Conservation (phyloP, 306 rosid genomes). For the Cyamopsis tetragonoloba region DNA sequence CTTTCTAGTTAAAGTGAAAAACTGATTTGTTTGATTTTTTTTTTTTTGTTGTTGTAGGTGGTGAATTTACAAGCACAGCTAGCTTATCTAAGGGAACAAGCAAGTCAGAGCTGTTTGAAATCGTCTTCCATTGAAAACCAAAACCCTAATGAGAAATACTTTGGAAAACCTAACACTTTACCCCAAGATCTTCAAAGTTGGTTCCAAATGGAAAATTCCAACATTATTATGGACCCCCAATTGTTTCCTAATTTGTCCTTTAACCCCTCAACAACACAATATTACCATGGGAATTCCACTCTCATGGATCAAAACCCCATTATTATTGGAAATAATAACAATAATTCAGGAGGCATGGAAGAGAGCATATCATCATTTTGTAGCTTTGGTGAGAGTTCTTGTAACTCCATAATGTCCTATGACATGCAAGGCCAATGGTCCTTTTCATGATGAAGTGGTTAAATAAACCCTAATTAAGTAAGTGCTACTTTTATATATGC, state of each 20-base stretch:
- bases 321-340: constrained; percentile 45
- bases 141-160: constrained; percentile 62
- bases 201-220: constrained; percentile 49
- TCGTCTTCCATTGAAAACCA: constrained; percentile 45
- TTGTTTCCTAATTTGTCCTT: constrained; percentile 34
- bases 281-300: constrained; percentile 35
- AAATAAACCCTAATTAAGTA: constrained; percentile 66
- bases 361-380: constrained; percentile 63
- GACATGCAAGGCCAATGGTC: constrained; percentile 59
- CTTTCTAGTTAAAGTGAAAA: neutral
- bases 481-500: constrained; percentile 53
- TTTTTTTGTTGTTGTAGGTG: constrained; percentile 47
- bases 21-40: neutral
- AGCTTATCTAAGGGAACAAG: constrained; percentile 72
- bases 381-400: constrained; percentile 66
- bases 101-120: constrained; percentile 50
- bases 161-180: constrained; percentile 36
- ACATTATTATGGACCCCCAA: constrained; percentile 34
- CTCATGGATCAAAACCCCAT: constrained; percentile 44
- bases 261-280: constrained; percentile 27
- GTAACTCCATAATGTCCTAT: constrained; percentile 50
- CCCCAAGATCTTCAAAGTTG: constrained; percentile 50
- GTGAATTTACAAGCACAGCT: constrained; percentile 85
- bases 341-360: constrained; percentile 39
- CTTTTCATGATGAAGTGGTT: constrained; percentile 46